These are phyloP conservation scores for Drechslera avenae DNA, from an alignment of 2,329 filamentous ascomycete species.

Conservation along the genomic window DNA sequence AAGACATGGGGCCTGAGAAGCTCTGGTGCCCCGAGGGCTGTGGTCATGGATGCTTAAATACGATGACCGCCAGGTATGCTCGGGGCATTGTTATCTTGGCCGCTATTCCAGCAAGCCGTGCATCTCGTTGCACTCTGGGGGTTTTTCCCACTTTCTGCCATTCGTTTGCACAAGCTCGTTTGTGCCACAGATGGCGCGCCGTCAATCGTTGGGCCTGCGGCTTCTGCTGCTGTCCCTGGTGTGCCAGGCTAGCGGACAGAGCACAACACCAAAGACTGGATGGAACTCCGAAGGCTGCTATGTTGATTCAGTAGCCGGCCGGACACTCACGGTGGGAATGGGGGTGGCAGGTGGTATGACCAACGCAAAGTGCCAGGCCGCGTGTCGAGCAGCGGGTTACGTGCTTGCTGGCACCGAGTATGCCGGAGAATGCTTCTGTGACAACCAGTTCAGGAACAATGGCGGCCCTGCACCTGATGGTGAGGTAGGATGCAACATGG, in stretches of 20 bases:
- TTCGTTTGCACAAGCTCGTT: constrained; percentile 1
- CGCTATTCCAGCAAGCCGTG: constrained; percentile 3
- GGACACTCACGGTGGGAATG: constrained; percentile 23
- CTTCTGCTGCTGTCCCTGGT: constrained; percentile 7
- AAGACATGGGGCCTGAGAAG: neutral
- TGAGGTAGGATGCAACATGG: constrained; percentile 50
- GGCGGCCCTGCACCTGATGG: constrained; percentile 34
- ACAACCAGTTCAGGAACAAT: constrained; percentile 19
- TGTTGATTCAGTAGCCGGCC: constrained; percentile 22
- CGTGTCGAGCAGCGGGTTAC: constrained; percentile 24
- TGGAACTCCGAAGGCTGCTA: constrained; percentile 34
- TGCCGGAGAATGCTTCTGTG: constrained; percentile 33
- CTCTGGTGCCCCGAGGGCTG: neutral
- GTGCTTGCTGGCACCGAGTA: constrained; percentile 33
- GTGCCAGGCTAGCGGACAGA: constrained; percentile 5
- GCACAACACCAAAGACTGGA: constrained; percentile 16
- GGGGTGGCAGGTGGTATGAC: constrained; percentile 29
- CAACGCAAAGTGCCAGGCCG: constrained; percentile 27
- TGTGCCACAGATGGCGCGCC: constrained; percentile 6
- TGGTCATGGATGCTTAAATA: constrained; percentile 5
- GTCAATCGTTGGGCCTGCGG: neutral
- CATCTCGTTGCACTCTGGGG: constrained; percentile 1
- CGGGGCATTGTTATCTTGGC: neutral
- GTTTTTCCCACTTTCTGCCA: neutral
- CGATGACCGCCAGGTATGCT: constrained; percentile 1